These are phyloP conservation scores for Venturia asperata DNA, from an alignment of 2,329 filamentous ascomycete species.

Conservation along the genomic window DNA sequence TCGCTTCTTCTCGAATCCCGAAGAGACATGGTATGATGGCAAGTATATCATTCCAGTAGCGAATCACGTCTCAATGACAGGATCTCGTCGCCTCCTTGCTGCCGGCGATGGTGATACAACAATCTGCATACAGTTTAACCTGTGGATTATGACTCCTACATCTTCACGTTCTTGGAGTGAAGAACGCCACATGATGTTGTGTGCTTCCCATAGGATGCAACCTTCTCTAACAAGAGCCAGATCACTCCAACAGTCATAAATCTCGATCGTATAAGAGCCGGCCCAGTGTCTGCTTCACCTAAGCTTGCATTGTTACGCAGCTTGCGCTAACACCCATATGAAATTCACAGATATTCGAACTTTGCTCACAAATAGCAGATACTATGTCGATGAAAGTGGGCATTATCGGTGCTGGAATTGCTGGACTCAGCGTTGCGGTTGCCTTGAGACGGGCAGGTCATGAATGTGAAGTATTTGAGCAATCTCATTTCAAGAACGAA, in stretches of 20 bases:
- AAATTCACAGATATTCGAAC: neutral
- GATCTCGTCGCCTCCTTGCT: neutral
- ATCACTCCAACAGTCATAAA: neutral
- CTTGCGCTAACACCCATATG: neutral
- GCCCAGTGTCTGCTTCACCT: neutral
- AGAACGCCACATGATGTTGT: neutral
- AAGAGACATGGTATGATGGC: neutral
- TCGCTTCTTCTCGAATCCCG: neutral
- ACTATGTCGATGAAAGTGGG: conserved; percentile 26
- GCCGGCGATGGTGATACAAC: neutral
- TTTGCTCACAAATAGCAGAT: neutral
- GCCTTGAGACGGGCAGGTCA: conserved; percentile 48
- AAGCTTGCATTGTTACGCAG: neutral
- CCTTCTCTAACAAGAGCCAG: neutral
- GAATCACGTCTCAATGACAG: neutral
- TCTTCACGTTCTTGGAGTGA: neutral
- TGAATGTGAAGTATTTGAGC: conserved; percentile 32
- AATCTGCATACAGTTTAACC: neutral
- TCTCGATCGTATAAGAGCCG: neutral
- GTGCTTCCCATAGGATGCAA: neutral
- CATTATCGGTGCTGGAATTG: conserved; percentile 44
- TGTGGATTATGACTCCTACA: neutral
- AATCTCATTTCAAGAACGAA: conserved; percentile 33
- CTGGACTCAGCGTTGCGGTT: conserved; percentile 47
- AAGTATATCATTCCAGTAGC: neutral